Percentiles rank a stretch among this genome's conserved stretches.
phyloP scores from a whole-genome alignment of 2,329 filamentous ascomycete genomes.

The Stagonosporopsis tanaceti region DNA sequence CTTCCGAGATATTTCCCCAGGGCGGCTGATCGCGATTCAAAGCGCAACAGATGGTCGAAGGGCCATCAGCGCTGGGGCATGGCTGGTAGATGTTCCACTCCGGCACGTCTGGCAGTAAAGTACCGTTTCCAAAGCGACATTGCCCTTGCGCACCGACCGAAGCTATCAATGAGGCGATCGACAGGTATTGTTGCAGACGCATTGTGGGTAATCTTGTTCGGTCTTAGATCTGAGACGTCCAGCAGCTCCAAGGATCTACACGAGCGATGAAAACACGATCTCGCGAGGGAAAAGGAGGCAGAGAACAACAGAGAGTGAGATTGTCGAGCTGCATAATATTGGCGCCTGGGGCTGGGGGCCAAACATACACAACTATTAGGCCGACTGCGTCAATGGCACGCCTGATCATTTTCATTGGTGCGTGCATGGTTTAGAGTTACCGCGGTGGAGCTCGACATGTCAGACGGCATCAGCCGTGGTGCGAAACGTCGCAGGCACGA shows the following conservation, averaged over 20 bases:
- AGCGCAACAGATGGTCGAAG: constrained; percentile 10
- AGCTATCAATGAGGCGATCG: background rate
- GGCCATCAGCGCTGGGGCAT: constrained; percentile 1
- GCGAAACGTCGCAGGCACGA: too few relatives aligned
- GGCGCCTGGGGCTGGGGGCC: constrained; percentile 1
- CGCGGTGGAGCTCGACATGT: background rate
- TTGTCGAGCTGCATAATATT: constrained; percentile 1
- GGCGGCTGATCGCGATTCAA: background rate
- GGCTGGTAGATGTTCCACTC: constrained; percentile 14
- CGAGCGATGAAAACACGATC: background rate
- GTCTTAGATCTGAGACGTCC: background rate
- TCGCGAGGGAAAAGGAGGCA: background rate
- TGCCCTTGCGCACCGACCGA: constrained; percentile 2
- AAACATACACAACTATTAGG: constrained; percentile 1
- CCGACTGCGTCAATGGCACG: background rate
- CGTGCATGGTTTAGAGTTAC: background rate
- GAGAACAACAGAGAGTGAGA: background rate
- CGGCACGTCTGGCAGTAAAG: background rate
- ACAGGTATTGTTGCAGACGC: background rate
- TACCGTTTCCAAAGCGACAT: constrained; percentile 16
- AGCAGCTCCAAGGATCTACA: background rate
- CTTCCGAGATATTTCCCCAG: constrained; percentile 2
- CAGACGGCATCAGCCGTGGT: constrained; percentile 1
- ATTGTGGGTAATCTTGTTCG: background rate
- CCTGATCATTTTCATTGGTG: background rate